Evolutionary conservation across 2,329 filamentous ascomycete species (phyloP), one percentile per base, ranked within the genome.

Genomic region (Fusarium burgessii): DNA sequence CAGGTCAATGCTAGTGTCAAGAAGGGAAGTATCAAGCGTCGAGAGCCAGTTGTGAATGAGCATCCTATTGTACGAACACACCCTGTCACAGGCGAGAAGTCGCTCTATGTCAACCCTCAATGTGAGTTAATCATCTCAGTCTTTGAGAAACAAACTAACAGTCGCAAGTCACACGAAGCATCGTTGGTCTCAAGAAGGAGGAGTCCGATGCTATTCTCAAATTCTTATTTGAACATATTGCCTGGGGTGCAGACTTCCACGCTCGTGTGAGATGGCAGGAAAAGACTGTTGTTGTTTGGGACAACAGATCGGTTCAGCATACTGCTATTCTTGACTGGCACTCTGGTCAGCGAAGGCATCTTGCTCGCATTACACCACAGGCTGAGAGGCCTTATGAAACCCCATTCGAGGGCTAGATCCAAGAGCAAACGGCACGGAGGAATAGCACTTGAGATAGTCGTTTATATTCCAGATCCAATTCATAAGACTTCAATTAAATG

Each of bases 271-370:
- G 91, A 79, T 97, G 93, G 93, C 89, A 90, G 73, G 85, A 89
- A 45, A 88, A 89, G n/a, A 95, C 92, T 0, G 93, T 97, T 2
- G 92, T 96, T 4, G 90, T 95, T 2, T 97, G 93, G 93, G 93
- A 96, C 79, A 96, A 95, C 82, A 86, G 93, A 35, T 89, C 95
- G 1, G 94, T 92, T 13, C 87, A 90, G 73, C 93, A 97, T 80
- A 92, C 92, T 10, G 93, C 93, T 4, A 83, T 95, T 41, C 84
- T 95, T 6, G 93, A 97, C 79, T 97, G 93, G 93, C 89, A 92
- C 73, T 89, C 89, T 78, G 93, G 93, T 6, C 89, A 93, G 80
- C 85, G 94, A 63, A 87, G 94, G 54, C 93, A 97, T 82, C 81
- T 97, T 68, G 93, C 93, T 8, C 87, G 94, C 45, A 91, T 97